Base-by-base conservation (phyloP, 169 alveolate species). In the Eimeria mitis region DNA sequence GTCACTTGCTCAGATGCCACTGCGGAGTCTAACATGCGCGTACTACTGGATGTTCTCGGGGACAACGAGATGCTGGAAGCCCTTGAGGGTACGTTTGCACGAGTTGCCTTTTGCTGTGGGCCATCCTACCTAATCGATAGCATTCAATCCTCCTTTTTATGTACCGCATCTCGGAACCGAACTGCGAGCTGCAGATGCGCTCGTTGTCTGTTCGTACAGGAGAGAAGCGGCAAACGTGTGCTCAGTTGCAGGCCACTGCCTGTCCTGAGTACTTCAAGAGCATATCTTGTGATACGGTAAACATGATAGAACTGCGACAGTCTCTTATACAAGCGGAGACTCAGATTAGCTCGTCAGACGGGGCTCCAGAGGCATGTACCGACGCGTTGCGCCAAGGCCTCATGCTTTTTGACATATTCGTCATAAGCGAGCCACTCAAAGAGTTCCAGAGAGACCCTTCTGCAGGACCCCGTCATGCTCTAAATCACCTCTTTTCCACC, bases 1-100 rank as follows among this genome's bases (percentile, higher is more conserved):
- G 23, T 63, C 52, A 25, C n/a, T 37, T 63, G 81, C 83, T 59
- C 92, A 87, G 92, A 25, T 49, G 92, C 92, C 54, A 87, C 92
- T n/a, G 81, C 81, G 68, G 52, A 61, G 44, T 61, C 92, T 44
- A 87, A 87, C 81, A 63, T 40, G 52, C 68, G 28, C 25, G 83
- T 40, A 49, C 37, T 87, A 87, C 28, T 42, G 61, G 81, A 42
- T 11, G 40, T 59, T 63, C 81, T 87, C 1, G 81, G 65, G 49
- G 83, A 87, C 65, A 42, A 16, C 4, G 68, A 87, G 28, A 44
- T 87, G 79, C 92, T 87, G 34, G 52, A n/a, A 61, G 79, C 83
- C 16, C 52, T 87, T 49, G 65, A 61, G 31, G n/a, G 92, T 87
- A n/a, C 37, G 92, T 40, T 73, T 73, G 52, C 34, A 40, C 56